phyloP scores from a whole-genome alignment of 164 flowering plant genomes.

The Santalum album region DNA sequence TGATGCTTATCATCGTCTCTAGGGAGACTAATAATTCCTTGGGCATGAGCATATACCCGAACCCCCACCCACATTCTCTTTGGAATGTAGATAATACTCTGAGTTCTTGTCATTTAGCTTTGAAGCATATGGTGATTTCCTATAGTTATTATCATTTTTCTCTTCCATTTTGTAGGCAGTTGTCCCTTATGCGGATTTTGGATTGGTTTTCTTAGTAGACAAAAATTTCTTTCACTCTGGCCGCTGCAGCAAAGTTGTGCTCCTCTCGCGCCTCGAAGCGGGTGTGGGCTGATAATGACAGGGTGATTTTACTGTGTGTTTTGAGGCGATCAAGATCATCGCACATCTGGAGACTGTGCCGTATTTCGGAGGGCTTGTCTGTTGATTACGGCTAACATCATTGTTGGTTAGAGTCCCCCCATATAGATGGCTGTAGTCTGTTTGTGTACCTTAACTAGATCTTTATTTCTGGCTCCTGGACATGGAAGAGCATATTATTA shows the following conservation, averaged over 20 bases:
- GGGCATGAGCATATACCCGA: too few relatives aligned
- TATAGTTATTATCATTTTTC: background rate
- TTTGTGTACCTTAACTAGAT: slow-evolving; percentile 1
- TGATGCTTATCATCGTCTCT: too few relatives aligned
- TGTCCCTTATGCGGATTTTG: slow-evolving; percentile 29
- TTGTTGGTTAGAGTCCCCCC: slow-evolving; percentile 9
- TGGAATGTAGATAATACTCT: too few relatives aligned
- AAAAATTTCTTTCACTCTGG: slow-evolving; percentile 75
- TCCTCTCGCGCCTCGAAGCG: slow-evolving; percentile 81
- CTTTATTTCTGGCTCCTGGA: too few relatives aligned
- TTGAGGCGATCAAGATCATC: slow-evolving; percentile 74
- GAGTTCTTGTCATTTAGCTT: background rate
- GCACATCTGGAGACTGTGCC: slow-evolving; percentile 83
- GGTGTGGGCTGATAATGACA: slow-evolving; percentile 77
- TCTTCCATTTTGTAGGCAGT: slow-evolving; percentile 29
- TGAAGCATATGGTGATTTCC: background rate
- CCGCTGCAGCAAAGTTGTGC: slow-evolving; percentile 52
- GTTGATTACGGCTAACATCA: slow-evolving; percentile 83
- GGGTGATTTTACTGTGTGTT: slow-evolving; percentile 40
- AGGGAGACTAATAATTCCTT: too few relatives aligned
- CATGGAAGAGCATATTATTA: background rate
- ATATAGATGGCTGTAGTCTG: slow-evolving; percentile 14
- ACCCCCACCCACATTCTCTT: too few relatives aligned
- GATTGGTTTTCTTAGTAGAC: slow-evolving; percentile 29
- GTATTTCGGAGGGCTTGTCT: slow-evolving; percentile 65